Percentiles rank a stretch among this genome's conserved stretches.
Evolutionary conservation across 768 basidiomycete genomes (phyloP).

Genomic region (Termitomyces sp.): DNA sequence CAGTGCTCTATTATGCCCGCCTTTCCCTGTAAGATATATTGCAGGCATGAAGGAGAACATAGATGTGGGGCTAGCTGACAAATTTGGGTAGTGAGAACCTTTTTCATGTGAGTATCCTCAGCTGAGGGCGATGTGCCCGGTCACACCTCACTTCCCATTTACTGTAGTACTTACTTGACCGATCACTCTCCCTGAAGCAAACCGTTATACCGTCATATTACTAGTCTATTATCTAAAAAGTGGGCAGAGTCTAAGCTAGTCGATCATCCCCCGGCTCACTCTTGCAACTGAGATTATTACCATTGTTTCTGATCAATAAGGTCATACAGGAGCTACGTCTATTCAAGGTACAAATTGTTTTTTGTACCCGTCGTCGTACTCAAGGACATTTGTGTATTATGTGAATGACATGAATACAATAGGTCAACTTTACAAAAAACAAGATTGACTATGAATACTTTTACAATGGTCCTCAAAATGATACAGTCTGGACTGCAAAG

Average conservation of each 20-base stretch:
- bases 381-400: slow-evolving; percentile 5
- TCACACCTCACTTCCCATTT: neutral
- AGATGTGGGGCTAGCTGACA: neutral
- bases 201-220: neutral
- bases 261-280: too few relatives aligned
- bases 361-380: neutral
- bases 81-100: too few relatives aligned
- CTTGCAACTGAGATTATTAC: neutral
- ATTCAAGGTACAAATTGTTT: neutral
- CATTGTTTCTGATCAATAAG: neutral
- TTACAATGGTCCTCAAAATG: slow-evolving; percentile 18
- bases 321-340: neutral
- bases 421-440: slow-evolving; percentile 1
- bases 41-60: too few relatives aligned
- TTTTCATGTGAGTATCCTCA: neutral
- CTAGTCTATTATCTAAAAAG: neutral
- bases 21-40: neutral
- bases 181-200: neutral
- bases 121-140: neutral
- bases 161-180: neutral
- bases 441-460: slow-evolving; percentile 8
- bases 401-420: slow-evolving; percentile 17
- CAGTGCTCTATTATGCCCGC: neutral
- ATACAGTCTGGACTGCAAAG: slow-evolving; percentile 18
- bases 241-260: neutral